Conservation (phyloP, 1,284 basidiomycete species). For the Afroboletus lepidellus region DNA sequence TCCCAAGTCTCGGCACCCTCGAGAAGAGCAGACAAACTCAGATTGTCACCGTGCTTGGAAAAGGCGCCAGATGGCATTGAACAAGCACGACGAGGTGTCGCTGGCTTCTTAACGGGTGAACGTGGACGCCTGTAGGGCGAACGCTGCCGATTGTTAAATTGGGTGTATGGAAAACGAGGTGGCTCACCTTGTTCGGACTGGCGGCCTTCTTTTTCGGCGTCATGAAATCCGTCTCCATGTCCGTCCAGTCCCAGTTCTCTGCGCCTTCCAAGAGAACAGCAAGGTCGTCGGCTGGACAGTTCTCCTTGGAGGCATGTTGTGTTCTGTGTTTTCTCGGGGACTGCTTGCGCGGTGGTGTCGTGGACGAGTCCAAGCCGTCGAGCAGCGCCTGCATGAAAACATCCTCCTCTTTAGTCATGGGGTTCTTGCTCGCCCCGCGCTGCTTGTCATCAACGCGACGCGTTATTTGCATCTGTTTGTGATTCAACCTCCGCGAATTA, state of each 20-base stretch:
- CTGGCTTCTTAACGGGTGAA: slow-evolving; percentile 22
- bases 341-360: background rate
- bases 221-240: slow-evolving; percentile 38
- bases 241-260: slow-evolving; percentile 54
- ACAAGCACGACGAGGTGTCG: slow-evolving; percentile 9
- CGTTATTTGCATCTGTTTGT: slow-evolving; percentile 28
- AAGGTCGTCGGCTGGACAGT: slow-evolving; percentile 32
- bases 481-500: slow-evolving; percentile 13
- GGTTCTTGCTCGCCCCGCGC: background rate
- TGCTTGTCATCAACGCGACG: slow-evolving; percentile 17
- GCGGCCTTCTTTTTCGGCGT: slow-evolving; percentile 38
- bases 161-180: background rate
- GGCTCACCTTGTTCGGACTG: slow-evolving; percentile 20
- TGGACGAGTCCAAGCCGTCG: slow-evolving; percentile 42
- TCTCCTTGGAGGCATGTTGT: slow-evolving; percentile 5
- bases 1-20: slow-evolving; percentile 51
- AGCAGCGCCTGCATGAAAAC: slow-evolving; percentile 49
- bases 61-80: slow-evolving; percentile 8
- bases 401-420: slow-evolving; percentile 39
- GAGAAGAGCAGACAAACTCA: slow-evolving; percentile 36
- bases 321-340: slow-evolving; percentile 5
- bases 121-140: slow-evolving; percentile 17
- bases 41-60: slow-evolving; percentile 7
- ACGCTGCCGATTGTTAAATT: slow-evolving; percentile 3
- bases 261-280: slow-evolving; percentile 49